phyloP scores from a whole-genome alignment of 139 green algal genomes.

The Chlorella sp. region DNA sequence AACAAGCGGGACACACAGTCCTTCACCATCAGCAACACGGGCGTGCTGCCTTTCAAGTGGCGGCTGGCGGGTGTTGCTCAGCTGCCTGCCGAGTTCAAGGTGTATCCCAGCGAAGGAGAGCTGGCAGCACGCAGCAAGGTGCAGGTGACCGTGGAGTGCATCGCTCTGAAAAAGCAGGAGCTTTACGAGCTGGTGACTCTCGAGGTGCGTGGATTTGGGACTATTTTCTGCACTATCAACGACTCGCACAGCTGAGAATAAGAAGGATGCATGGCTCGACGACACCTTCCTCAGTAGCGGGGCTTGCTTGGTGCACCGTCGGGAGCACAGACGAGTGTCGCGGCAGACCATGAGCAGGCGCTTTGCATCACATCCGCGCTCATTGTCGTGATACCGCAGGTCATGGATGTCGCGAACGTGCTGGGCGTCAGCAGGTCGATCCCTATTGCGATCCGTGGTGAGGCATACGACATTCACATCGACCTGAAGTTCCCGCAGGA shows the following conservation, averaged over 20 bases:
- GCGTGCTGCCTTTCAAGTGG: conserved; percentile 69
- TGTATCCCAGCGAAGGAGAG: conserved; percentile 20
- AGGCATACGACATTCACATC: conserved; percentile 68
- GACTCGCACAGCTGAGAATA: no score
- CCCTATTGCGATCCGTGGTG: conserved; percentile 51
- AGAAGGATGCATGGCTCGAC: no score
- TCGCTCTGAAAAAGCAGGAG: conserved; percentile 43
- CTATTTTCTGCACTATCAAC: no score
- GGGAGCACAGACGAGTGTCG: no score
- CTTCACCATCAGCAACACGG: conserved; percentile 60
- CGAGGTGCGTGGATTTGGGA: no score
- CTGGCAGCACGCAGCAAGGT: conserved; percentile 37
- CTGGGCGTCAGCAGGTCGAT: conserved; percentile 41
- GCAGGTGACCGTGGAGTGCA: conserved; percentile 40
- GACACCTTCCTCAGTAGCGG: no score
- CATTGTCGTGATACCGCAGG: no score
- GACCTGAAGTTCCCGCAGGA: conserved; percentile 55
- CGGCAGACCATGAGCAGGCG: no score
- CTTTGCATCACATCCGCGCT: no score
- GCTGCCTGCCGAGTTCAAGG: conserved; percentile 45
- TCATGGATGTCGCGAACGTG: conserved; percentile 12
- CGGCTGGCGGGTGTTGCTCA: conserved; percentile 39
- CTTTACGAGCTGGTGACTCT: conserved; percentile 38
- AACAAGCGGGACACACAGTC: conserved; percentile 42
- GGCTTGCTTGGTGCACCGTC: no score